Evolutionary conservation across 2,329 filamentous ascomycete genomes (phyloP).

Genomic region (Didymella segeticola): DNA sequence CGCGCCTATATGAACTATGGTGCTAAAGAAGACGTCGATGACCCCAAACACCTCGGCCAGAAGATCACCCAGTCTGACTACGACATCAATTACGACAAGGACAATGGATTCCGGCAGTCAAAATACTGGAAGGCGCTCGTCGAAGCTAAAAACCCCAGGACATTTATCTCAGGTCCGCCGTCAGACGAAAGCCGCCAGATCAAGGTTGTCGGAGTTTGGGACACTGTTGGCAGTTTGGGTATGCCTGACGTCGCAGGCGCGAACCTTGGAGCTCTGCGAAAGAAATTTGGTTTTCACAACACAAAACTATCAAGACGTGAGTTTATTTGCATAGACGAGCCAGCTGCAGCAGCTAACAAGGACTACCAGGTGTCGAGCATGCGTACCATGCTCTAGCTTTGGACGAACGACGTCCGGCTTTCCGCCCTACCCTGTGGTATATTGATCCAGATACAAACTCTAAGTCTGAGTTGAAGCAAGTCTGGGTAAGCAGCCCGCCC

Average conservation of each 20-base stretch:
- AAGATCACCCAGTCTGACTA: not conserved
- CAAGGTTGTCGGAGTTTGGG: slow-evolving; percentile 57
- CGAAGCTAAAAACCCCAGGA: slow-evolving; percentile 20
- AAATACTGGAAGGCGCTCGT: slow-evolving; percentile 39
- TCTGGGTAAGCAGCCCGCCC: slow-evolving; percentile 49
- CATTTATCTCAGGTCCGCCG: not conserved
- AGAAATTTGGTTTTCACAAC: slow-evolving; percentile 45
- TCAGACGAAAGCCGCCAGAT: slow-evolving; percentile 38
- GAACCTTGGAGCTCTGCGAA: slow-evolving; percentile 24
- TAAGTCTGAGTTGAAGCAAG: slow-evolving; percentile 55
- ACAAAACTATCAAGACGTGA: slow-evolving; percentile 43
- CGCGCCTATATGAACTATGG: slow-evolving; percentile 38
- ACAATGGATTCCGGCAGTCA: slow-evolving; percentile 30
- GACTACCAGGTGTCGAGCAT: slow-evolving; percentile 53
- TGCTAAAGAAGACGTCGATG: not conserved
- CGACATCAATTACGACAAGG: not conserved
- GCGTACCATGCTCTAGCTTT: slow-evolving; percentile 63
- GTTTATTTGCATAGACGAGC: slow-evolving; percentile 2
- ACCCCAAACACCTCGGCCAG: not conserved
- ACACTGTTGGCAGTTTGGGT: slow-evolving; percentile 56
- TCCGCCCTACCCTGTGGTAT: slow-evolving; percentile 61
- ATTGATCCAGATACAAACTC: slow-evolving; percentile 45
- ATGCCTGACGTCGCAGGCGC: slow-evolving; percentile 52
- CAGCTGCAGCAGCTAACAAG: slow-evolving; percentile 32
- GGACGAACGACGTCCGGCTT: slow-evolving; percentile 61